These are phyloP conservation scores for Pichia ethanolica DNA, from an alignment of 805 yeast genomes.

Conservation along the genomic window DNA sequence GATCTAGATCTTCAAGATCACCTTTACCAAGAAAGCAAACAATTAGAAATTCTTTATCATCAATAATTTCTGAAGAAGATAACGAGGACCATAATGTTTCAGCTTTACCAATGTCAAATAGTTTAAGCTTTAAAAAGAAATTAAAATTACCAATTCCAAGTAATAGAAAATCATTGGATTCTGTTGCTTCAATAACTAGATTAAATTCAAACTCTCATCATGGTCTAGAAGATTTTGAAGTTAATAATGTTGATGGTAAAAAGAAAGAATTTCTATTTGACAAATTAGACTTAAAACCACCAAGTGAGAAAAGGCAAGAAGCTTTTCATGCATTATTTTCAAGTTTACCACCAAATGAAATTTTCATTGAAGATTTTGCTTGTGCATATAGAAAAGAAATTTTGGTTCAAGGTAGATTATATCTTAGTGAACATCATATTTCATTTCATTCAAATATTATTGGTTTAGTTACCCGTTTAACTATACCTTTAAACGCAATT, in stretches of 20 bases:
- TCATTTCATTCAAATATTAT: constrained; percentile 62
- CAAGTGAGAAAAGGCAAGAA: constrained; percentile 45
- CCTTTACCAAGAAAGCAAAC: constrained; percentile 3
- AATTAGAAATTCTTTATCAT: constrained; percentile 3
- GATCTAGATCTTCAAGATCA: constrained; percentile 1
- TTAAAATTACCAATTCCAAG: constrained; percentile 9
- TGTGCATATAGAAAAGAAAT: constrained; percentile 64
- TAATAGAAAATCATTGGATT: constrained; percentile 5
- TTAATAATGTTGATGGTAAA: not conserved
- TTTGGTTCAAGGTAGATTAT: constrained; percentile 59
- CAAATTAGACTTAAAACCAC: constrained; percentile 25
- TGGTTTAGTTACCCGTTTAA: constrained; percentile 56
- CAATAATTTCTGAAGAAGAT: not conserved
- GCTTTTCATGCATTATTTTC: constrained; percentile 57
- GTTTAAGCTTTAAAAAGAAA: constrained; percentile 11
- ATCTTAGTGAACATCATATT: constrained; percentile 45
- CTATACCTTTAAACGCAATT: constrained; percentile 54
- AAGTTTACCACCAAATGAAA: constrained; percentile 42
- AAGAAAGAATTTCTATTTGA: constrained; percentile 13
- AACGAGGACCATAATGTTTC: constrained; percentile 3
- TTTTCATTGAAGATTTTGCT: constrained; percentile 51
- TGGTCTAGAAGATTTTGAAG: not conserved
- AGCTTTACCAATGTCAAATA: constrained; percentile 1
- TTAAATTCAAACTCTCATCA: constrained; percentile 4
- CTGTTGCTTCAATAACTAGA: constrained; percentile 5